Evolutionary conservation across 805 yeast species (phyloP).

Genomic region (Ogataea thermomethanolica): DNA sequence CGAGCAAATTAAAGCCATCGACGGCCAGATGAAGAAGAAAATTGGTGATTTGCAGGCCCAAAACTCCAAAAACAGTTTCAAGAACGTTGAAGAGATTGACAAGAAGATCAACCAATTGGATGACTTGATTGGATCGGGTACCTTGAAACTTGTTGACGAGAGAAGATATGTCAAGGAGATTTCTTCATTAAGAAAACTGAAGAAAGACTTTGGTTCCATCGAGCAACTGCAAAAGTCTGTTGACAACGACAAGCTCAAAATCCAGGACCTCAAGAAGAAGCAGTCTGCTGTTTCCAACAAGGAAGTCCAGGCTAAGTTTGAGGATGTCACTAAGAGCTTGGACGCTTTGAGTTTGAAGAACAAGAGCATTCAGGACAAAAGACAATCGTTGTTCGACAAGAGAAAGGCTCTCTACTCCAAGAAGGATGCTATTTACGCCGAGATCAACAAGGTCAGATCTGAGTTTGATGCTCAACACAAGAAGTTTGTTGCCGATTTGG

Average conservation of each 20-base stretch:
- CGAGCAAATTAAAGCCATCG: slow-evolving; percentile 70
- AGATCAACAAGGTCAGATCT: slow-evolving; percentile 63
- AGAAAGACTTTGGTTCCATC: slow-evolving; percentile 70
- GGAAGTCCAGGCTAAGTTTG: slow-evolving; percentile 67
- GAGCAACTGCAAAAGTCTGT: slow-evolving; percentile 74
- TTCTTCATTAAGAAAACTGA: slow-evolving; percentile 73
- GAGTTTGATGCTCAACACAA: slow-evolving; percentile 75
- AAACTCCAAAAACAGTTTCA: slow-evolving; percentile 68
- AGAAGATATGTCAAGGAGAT: slow-evolving; percentile 81
- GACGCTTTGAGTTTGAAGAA: slow-evolving; percentile 59
- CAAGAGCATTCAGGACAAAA: slow-evolving; percentile 62
- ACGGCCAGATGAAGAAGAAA: slow-evolving; percentile 68
- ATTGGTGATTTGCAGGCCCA: slow-evolving; percentile 68
- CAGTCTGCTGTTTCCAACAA: slow-evolving; percentile 54
- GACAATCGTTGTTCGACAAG: slow-evolving; percentile 58
- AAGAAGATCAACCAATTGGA: slow-evolving; percentile 64
- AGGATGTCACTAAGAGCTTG: slow-evolving; percentile 63
- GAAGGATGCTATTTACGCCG: slow-evolving; percentile 64
- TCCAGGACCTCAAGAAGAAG: slow-evolving; percentile 68
- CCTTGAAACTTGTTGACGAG: slow-evolving; percentile 86
- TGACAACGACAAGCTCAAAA: slow-evolving; percentile 73
- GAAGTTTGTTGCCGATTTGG: slow-evolving; percentile 63
- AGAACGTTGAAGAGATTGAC: slow-evolving; percentile 65
- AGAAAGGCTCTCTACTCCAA: slow-evolving; percentile 64
- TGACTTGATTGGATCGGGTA: slow-evolving; percentile 70